phyloP scores from a whole-genome alignment of 306 rosid genomes.

The Prunus armeniaca region DNA sequence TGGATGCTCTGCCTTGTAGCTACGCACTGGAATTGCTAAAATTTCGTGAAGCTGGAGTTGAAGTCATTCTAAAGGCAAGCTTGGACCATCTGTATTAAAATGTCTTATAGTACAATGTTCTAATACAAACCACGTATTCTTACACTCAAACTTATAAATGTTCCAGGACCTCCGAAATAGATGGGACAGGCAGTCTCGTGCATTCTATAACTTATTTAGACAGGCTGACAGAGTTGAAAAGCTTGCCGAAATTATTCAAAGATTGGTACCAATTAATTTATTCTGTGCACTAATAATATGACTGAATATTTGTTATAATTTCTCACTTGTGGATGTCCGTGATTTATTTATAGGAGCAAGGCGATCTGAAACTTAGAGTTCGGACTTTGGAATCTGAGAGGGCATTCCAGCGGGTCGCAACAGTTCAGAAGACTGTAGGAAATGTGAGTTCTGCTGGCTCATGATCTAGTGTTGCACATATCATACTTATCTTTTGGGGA shows the following conservation, averaged over 20 bases:
- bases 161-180: constrained; percentile 77
- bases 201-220: constrained; percentile 91
- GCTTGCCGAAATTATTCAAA: constrained; percentile 81
- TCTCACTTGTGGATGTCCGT: constrained; percentile 20
- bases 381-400: constrained; percentile 97
- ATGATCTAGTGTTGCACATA: constrained; percentile 14
- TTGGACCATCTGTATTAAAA: constrained; percentile 10
- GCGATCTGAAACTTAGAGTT: constrained; percentile 95
- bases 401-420: constrained; percentile 93
- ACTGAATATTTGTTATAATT: constrained; percentile 25
- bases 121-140: constrained; percentile 22
- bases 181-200: constrained; percentile 87
- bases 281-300: constrained; percentile 12
- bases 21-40: constrained; percentile 91
- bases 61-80: constrained; percentile 80
- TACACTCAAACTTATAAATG: constrained; percentile 31
- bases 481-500: neutral
- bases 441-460: constrained; percentile 63
- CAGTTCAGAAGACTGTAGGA: constrained; percentile 85
- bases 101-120: constrained; percentile 18
- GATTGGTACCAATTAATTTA: constrained; percentile 48
- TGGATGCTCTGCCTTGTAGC: constrained; percentile 48
- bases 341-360: constrained; percentile 76
- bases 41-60: constrained; percentile 97
- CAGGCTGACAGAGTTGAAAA: constrained; percentile 96